phyloP scores from a whole-genome alignment of 2,329 filamentous ascomycete species.

The Fusarium devonianum region DNA sequence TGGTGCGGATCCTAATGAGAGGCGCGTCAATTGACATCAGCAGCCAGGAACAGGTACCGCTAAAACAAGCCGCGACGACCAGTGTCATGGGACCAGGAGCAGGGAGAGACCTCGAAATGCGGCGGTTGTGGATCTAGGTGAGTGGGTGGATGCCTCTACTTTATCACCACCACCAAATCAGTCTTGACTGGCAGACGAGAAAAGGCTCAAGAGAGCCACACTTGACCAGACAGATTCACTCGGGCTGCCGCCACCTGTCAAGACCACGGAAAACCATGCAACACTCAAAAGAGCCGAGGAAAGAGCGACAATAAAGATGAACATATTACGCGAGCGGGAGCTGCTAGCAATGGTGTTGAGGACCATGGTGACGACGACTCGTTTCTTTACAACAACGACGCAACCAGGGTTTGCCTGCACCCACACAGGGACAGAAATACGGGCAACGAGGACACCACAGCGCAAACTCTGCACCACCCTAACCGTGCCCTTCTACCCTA shows the following conservation, averaged over 20 bases:
- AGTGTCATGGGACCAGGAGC: conserved; percentile 2
- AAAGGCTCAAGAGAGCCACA: too few species aligned
- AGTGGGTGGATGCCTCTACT: too few species aligned
- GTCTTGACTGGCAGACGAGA: not conserved
- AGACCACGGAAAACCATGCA: conserved; percentile 1
- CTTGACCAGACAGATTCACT: too few species aligned
- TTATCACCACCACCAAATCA: too few species aligned
- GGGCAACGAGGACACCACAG: not conserved
- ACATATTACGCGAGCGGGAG: not conserved
- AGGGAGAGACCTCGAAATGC: conserved; percentile 1
- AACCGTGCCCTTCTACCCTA: not conserved
- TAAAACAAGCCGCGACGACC: not conserved
- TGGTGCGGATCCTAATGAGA: not conserved
- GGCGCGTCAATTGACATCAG: not conserved
- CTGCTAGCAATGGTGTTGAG: not conserved
- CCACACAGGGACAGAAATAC: not conserved
- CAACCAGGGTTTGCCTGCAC: not conserved
- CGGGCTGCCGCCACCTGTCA: conserved; percentile 2
- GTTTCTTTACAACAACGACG: not conserved
- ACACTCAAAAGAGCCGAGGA: too few species aligned
- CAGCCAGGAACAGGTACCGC: not conserved
- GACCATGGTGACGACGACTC: not conserved
- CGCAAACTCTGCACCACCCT: not conserved
- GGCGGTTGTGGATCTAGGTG: not conserved
- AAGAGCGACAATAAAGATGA: not conserved